Evolutionary conservation across 345 rosid genomes (phyloP), one percentile per base, ranked within the genome.

Genomic region (Stellera chamaejasme): DNA sequence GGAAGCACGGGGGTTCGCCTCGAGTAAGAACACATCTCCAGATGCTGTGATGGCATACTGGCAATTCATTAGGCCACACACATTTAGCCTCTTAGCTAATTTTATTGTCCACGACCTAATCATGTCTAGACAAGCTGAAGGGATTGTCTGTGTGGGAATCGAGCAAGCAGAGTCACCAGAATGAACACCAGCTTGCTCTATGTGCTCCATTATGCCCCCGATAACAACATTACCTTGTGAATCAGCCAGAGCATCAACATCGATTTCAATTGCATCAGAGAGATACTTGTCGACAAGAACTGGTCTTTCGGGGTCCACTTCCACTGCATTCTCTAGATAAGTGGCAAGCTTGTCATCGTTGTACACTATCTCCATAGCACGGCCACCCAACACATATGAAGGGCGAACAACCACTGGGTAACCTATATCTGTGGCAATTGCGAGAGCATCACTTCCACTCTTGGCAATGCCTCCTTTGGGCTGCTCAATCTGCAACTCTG

Each of bases 161-260:
- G 84, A 78, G 66, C 97, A 93, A 13, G 99, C 99, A 0, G 97
- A 93, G 68, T 93, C 99, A 67, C 96, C 99, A 58, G 99, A 93
- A 72, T 93, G 97, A 45, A 93, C 91, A 52, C 99, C 97, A 54
- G 97, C 97, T 77, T 89, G 97, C 79, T 93, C 96, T 14, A 89
- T 93, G 68, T 93, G 97, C 78, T 93, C 99, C 99, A 93, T 87
- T 66, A 93, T 79, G 42, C 99, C 99, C 19, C 99, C 96, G 66
- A 93, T 93, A 54, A 89, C 96, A 45, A 87, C 96, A 61, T 84
- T 76, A 52, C 88, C 87, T 50, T 76, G 60, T 10, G 83, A 84
- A 69, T 93, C 97, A 49, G 99, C 84, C 61, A 89, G 94, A 13
- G 91, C 88, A 56, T 86, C 96, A 13, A 89, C 77, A 56, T 93